These are phyloP conservation scores for Thelephora ganbajun DNA, from an alignment of 768 basidiomycete species.

Conservation along the genomic window DNA sequence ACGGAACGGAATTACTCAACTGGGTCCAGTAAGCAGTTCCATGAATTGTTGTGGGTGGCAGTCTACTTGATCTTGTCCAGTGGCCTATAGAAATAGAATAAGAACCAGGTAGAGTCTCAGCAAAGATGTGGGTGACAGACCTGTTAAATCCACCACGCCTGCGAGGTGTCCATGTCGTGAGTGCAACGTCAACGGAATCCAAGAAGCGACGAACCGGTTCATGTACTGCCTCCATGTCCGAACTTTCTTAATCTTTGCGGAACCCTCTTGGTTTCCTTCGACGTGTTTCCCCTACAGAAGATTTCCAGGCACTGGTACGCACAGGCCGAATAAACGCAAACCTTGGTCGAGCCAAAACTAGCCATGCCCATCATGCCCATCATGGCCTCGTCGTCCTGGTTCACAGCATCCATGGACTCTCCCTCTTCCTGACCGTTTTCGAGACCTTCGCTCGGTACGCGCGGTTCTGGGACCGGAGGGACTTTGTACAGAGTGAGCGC, in stretches of 20 bases:
- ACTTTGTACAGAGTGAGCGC: conserved; percentile 26
- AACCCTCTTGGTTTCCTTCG: conserved; percentile 69
- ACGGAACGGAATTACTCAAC: not conserved
- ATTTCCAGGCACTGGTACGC: not conserved
- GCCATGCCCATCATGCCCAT: conserved; percentile 81
- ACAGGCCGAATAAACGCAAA: conserved; percentile 14
- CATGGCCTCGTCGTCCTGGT: conserved; percentile 67
- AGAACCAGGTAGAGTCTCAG: not conserved
- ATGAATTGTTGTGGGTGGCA: not conserved
- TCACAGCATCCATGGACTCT: conserved; percentile 35
- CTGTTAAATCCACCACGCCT: conserved; percentile 83
- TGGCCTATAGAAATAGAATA: conserved; percentile 38
- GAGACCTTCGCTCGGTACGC: conserved; percentile 29
- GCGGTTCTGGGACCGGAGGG: conserved; percentile 13
- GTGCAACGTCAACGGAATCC: conserved; percentile 4
- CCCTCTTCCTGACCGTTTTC: conserved; percentile 38
- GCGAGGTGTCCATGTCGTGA: conserved; percentile 3
- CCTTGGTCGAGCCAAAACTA: conserved; percentile 87
- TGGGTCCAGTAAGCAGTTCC: not conserved
- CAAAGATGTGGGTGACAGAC: conserved; percentile 18
- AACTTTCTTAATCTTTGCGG: conserved; percentile 56
- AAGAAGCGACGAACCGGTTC: conserved; percentile 51
- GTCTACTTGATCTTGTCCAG: conserved; percentile 86
- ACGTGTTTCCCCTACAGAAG: conserved; percentile 60
- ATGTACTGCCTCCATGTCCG: conserved; percentile 97